Base-by-base conservation (phyloP, 2,329 filamentous ascomycete species). In the Monosporascus sp. region DNA sequence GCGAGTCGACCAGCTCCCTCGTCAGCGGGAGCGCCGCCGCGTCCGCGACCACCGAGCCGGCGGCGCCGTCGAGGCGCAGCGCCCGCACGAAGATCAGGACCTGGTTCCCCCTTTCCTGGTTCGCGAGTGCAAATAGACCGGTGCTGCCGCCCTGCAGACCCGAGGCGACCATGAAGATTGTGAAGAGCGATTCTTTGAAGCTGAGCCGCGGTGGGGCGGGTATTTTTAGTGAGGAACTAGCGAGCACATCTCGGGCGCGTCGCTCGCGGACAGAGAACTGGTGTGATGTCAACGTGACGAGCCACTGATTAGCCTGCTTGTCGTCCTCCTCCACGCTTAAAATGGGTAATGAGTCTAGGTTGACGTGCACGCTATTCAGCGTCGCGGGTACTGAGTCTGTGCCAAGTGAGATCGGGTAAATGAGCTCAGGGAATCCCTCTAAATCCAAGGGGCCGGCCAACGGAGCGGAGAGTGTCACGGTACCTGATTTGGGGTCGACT, bases 131-230 rank as follows among this genome's bases (percentile, higher is more conserved):
- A 55, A 79, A 78, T 3, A 78, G 59, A 2, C 72, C 71, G 0
- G 73, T 75, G 52, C 75, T 70, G 0, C 68, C 69, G 6, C 72
- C 75, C 44, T 78, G 74, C 4, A 77, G 63, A 2, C 77, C 76
- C 0, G 75, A 70, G 3, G 70, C 61, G 24, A 75, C 54, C 71
- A 74, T 75, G 57, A 77, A 75, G 60, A 80, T 72, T 37, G 71
- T 72, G 53, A 75, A 74, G 11, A 80, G 50, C 0, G 75, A 74
- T 53, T 78, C 74, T 55, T 79, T 79, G 62, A 80, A 74, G 58
- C 76, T 74, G 49, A 75, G 60, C 0, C 75, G 69, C 3, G 64
- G 52, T 3, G 73, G 66, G 1, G 63, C 41, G 5, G 65, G 56
- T 5, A 68, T 61, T 14, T 60, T 60, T 8, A 53, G 59, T 1